Percentiles rank a stretch among this genome's conserved stretches.
phyloP scores from a whole-genome alignment of 805 yeast species.

The Saturnispora serradocipensis region DNA sequence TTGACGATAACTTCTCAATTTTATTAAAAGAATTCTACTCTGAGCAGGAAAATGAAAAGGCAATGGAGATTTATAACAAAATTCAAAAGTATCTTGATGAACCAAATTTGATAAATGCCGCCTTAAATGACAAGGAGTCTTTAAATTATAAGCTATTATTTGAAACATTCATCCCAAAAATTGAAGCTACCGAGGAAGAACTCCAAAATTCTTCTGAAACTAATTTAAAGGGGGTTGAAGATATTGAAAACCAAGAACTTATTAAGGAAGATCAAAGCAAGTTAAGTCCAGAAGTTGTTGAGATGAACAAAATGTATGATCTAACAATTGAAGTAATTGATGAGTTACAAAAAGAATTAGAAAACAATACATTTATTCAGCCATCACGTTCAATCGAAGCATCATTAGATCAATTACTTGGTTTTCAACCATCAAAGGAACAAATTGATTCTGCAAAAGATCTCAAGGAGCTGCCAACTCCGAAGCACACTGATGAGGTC shows the following conservation, averaged over 20 bases:
- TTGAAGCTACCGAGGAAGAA: background rate
- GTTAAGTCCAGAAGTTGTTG: constrained; percentile 16
- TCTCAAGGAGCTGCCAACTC: constrained; percentile 45
- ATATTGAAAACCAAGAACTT: constrained; percentile 10
- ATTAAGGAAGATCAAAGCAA: constrained; percentile 19
- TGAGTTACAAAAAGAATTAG: constrained; percentile 24
- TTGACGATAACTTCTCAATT: constrained; percentile 19
- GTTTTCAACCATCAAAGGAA: constrained; percentile 51
- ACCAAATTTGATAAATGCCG: constrained; percentile 17
- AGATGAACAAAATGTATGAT: constrained; percentile 25
- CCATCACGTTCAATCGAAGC: constrained; percentile 13
- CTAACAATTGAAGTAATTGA: constrained; percentile 21
- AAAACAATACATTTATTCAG: constrained; percentile 18
- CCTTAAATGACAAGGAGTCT: constrained; percentile 18
- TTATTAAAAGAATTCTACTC: constrained; percentile 8
- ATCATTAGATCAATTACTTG: constrained; percentile 17
- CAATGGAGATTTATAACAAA: constrained; percentile 13
- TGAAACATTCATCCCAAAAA: constrained; percentile 7
- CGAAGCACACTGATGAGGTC: constrained; percentile 57
- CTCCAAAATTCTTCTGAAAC: background rate
- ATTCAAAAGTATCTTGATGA: constrained; percentile 16
- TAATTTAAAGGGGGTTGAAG: background rate
- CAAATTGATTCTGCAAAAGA: constrained; percentile 51
- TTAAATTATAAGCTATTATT: constrained; percentile 16
- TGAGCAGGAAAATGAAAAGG: constrained; percentile 12